Evolutionary conservation across 495 filamentous ascomycete species (phyloP).

Genomic region (Delitschia confertaspora): DNA sequence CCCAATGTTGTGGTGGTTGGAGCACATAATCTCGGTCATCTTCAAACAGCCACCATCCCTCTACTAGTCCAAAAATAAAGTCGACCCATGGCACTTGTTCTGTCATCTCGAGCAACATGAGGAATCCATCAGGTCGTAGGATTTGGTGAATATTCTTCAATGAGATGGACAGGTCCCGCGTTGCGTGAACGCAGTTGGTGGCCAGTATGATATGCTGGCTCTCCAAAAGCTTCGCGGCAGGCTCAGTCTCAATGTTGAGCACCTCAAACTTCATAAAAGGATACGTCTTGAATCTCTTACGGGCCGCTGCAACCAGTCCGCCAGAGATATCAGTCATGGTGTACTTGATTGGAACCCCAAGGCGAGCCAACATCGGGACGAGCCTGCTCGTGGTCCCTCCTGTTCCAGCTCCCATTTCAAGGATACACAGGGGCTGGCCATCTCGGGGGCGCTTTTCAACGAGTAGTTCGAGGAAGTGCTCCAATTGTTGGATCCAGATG

Average conservation of each 20-base stretch:
- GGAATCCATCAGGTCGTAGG: slow-evolving; percentile 37
- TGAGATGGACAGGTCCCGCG: slow-evolving; percentile 31
- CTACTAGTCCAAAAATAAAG: slow-evolving; percentile 41
- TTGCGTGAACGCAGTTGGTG: slow-evolving; percentile 45
- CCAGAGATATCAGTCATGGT: slow-evolving; percentile 43
- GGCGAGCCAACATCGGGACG: slow-evolving; percentile 2
- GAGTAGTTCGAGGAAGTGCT: background rate
- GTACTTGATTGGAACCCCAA: slow-evolving; percentile 32
- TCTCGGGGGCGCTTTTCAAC: background rate
- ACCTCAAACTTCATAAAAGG: slow-evolving; percentile 35
- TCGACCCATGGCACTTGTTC: slow-evolving; percentile 36
- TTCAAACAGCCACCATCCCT: slow-evolving; percentile 46
- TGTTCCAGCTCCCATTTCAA: slow-evolving; percentile 11
- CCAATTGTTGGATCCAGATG: background rate
- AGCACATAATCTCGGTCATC: slow-evolving; percentile 39
- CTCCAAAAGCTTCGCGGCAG: slow-evolving; percentile 30
- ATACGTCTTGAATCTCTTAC: slow-evolving; percentile 31
- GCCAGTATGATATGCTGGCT: slow-evolving; percentile 38
- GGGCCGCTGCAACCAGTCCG: slow-evolving; percentile 35
- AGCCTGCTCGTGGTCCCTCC: slow-evolving; percentile 1
- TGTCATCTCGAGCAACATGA: slow-evolving; percentile 42
- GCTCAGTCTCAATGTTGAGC: slow-evolving; percentile 37
- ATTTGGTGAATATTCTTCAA: slow-evolving; percentile 31
- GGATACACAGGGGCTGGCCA: slow-evolving; percentile 1
- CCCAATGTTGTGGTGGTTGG: slow-evolving; percentile 28